Conservation (phyloP, 2,329 filamentous ascomycete species). For the Paramyrothecium sp. region DNA sequence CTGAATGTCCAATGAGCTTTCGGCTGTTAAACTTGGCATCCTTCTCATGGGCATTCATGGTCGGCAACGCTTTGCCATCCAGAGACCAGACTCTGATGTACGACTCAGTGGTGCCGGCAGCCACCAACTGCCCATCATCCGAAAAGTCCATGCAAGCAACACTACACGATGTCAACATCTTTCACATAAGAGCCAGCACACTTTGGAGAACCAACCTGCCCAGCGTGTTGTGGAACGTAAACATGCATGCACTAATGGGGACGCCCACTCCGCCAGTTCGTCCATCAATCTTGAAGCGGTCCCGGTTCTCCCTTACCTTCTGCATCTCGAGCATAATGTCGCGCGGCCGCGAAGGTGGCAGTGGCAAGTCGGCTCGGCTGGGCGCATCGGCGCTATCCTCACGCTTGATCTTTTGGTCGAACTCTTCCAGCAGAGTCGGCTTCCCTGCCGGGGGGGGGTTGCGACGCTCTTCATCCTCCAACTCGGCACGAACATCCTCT, state of each 20-base stretch:
- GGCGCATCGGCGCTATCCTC: slow-evolving; percentile 87
- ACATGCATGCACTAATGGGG: slow-evolving; percentile 89
- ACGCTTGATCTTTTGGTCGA: slow-evolving; percentile 83
- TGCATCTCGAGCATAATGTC: slow-evolving; percentile 95
- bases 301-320: slow-evolving; percentile 88
- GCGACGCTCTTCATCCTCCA: slow-evolving; percentile 80
- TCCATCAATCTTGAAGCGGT: slow-evolving; percentile 84
- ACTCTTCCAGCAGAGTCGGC: slow-evolving; percentile 78
- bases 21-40: slow-evolving; percentile 60
- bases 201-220: slow-evolving; percentile 63
- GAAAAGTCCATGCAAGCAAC: slow-evolving; percentile 96
- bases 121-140: slow-evolving; percentile 82
- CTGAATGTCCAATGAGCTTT: slow-evolving; percentile 85
- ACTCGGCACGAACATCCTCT: slow-evolving; percentile 81
- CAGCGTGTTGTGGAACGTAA: slow-evolving; percentile 95
- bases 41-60: slow-evolving; percentile 58
- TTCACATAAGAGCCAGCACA: not conserved
- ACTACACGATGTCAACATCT: slow-evolving; percentile 39
- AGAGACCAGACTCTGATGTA: slow-evolving; percentile 95
- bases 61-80: slow-evolving; percentile 77
- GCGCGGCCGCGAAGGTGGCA: slow-evolving; percentile 82
- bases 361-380: slow-evolving; percentile 73
- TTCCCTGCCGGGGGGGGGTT: slow-evolving; percentile 71
- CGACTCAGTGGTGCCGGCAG: slow-evolving; percentile 86
- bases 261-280: slow-evolving; percentile 81